Base-by-base conservation (phyloP, 2,329 filamentous ascomycete species). In the Hymenoscyphus fructigenus region DNA sequence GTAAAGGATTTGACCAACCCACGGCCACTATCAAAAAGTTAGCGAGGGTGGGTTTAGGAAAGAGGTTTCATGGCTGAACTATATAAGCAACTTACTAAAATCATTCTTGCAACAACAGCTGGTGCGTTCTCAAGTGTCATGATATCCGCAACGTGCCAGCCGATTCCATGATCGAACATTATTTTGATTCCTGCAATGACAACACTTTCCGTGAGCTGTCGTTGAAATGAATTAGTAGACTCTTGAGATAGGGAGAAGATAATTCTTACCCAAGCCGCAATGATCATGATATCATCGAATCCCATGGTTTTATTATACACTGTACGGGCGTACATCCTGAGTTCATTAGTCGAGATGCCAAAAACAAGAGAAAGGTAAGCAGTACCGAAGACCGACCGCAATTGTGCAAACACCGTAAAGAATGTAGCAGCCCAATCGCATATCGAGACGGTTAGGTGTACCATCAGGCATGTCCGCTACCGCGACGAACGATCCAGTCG, bases 1-100 rank as follows among this genome's bases (percentile, higher is more conserved):
- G 36, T 67, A 67, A n/a, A 67, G 55, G 38, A 56, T 29, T 34
- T 67, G 63, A 17, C 63, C 62, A n/a, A 67, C 44, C 66, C 66
- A 67, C 55, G 65, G 65, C 65, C 65, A 66, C 62, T 62, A 17
- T 59, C 6, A 61, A 23, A 56, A 26, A 29, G 26, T 34, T 53
- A 28, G 32, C 23, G 28, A 57, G n/a, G 34, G 29, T 12, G 26
- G 10, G 5, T 7, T 20, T 55, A 6, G 5, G 4, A 56, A n/a
- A 15, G 9, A 29, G 15, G 15, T 17, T 56, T 56, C 14, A 9
- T 56, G 50, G 17, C 14, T 15, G 47, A 17, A 47, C 7, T 47
- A 47, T 17, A 47, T 20, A 47, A 47, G 41, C 17, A n/a, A 32
- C 57, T 64, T 60, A 66, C 65, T 2, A 66, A 34, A 29, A 66